These are phyloP conservation scores for Flaveria linearis DNA, from an alignment of 129 eudicot genomes.

Conservation along the genomic window DNA sequence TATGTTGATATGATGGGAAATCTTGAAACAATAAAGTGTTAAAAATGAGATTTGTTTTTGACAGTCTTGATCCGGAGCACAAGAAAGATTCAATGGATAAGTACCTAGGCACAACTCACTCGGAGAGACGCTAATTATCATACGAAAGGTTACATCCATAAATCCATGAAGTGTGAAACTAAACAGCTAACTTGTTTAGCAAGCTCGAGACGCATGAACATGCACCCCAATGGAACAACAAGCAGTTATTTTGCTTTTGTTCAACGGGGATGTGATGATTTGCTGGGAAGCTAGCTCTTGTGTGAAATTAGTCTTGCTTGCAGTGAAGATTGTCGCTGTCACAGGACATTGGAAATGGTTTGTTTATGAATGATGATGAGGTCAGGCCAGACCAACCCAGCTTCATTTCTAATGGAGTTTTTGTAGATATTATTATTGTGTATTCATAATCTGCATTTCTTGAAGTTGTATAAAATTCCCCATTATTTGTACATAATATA, in stretches of 20 bases:
- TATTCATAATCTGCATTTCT: conserved; percentile 20
- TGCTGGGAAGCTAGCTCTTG: conserved; percentile 22
- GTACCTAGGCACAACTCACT: conserved; percentile 59
- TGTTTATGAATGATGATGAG: conserved; percentile 24
- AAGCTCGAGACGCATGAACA: conserved; percentile 16
- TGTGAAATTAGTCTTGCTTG: conserved; percentile 27
- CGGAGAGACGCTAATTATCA: conserved; percentile 49
- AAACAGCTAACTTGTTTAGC: conserved; percentile 15
- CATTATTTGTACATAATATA: conserved; percentile 31
- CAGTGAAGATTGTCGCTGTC: conserved; percentile 25
- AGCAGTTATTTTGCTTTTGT: conserved; percentile 1
- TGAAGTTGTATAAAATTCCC: conserved; percentile 34
- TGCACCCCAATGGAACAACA: conserved; percentile 25
- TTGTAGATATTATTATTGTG: conserved; percentile 29
- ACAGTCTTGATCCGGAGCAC: conserved; percentile 94
- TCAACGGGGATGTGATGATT: conserved; percentile 30
- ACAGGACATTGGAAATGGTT: conserved; percentile 21
- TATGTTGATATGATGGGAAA: neutral
- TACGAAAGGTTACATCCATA: conserved; percentile 12
- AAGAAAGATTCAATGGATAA: conserved; percentile 84
- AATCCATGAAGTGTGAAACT: conserved; percentile 19
- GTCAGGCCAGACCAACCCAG: neutral
- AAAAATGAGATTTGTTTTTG: conserved; percentile 11
- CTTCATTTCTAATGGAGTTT: conserved; percentile 35
- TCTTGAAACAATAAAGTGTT: neutral